Conservation (phyloP, 306 rosid genomes). For the Ormosia semicastrata region DNA sequence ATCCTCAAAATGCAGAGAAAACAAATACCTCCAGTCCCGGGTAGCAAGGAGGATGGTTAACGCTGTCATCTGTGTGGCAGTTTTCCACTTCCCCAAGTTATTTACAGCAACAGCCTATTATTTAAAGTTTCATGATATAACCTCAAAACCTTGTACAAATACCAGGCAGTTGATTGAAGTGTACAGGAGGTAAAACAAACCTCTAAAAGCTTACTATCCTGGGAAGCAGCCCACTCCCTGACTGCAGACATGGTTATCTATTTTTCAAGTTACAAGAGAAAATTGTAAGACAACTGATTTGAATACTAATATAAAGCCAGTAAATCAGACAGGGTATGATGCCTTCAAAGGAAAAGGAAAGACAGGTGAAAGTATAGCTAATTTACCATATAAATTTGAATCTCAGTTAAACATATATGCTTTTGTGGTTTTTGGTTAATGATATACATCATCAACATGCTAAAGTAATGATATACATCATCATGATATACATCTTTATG, state of each 20-base stretch:
- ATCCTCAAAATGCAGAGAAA: conserved; percentile 1
- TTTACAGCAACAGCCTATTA: conserved; percentile 96
- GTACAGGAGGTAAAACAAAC: conserved; percentile 45
- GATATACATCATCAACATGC: not conserved
- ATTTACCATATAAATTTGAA: not conserved
- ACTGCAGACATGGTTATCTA: conserved; percentile 99
- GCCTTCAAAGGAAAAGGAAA: not conserved
- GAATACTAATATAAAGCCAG: conserved; percentile 9
- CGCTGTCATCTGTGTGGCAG: conserved; percentile 94
- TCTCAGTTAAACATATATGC: not conserved
- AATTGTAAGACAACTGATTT: conserved; percentile 23
- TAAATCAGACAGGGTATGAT: conserved; percentile 13
- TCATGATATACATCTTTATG: too few species aligned
- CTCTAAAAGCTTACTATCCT: conserved; percentile 85
- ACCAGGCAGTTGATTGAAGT: conserved; percentile 7
- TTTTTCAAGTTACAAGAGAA: conserved; percentile 24
- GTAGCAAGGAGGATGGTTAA: conserved; percentile 84
- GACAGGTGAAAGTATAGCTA: not conserved
- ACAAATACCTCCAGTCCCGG: conserved; percentile 77
- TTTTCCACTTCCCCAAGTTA: conserved; percentile 99
- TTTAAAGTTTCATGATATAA: not conserved
- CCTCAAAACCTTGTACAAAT: not conserved
- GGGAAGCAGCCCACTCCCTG: conserved; percentile 99
- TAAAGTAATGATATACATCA: not conserved
- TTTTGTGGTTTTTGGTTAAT: not conserved